Evolutionary conservation across 306 rosid genomes (phyloP).

Genomic region (Citrullus amarus): DNA sequence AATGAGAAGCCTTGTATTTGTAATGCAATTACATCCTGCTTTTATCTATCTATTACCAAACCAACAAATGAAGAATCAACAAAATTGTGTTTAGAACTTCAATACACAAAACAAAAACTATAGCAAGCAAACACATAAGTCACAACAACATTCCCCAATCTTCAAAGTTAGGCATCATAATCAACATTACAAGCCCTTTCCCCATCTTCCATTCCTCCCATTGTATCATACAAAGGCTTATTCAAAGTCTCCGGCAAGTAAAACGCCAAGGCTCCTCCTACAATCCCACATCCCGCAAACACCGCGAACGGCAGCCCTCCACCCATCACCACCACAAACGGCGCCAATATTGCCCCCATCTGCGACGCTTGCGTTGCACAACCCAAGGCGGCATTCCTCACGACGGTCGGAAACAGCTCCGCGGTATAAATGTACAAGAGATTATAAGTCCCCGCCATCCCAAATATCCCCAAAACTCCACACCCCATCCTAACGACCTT

Average conservation of each 20-base stretch:
- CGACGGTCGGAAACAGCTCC: constrained; percentile 87
- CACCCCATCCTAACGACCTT: constrained; percentile 45
- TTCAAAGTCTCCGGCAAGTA: constrained; percentile 76
- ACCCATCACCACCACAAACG: constrained; percentile 75
- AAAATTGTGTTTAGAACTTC: too few relatives aligned
- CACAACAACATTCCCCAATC: too few relatives aligned
- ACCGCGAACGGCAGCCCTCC: constrained; percentile 55
- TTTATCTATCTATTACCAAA: too few relatives aligned
- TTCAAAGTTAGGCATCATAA: neutral
- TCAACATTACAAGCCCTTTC: constrained; percentile 6
- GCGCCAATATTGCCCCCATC: constrained; percentile 83
- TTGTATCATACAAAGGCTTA: constrained; percentile 69
- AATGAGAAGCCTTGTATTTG: too few relatives aligned
- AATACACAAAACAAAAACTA: too few relatives aligned
- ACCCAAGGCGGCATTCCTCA: constrained; percentile 74
- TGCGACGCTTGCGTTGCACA: constrained; percentile 59
- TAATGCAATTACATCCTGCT: too few relatives aligned
- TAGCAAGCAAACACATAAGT: too few relatives aligned
- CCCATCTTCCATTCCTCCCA: constrained; percentile 45
- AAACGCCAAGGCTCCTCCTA: constrained; percentile 57
- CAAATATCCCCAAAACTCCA: constrained; percentile 73
- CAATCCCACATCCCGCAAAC: constrained; percentile 54
- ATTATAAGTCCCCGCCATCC: constrained; percentile 86
- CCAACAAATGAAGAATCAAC: too few relatives aligned
- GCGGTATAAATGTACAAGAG: constrained; percentile 62